Percentiles rank a stretch among this genome's conserved stretches.
These are phyloP conservation scores for Yarrowia sp. DNA, from an alignment of 805 yeast species.

Conservation along the genomic window DNA sequence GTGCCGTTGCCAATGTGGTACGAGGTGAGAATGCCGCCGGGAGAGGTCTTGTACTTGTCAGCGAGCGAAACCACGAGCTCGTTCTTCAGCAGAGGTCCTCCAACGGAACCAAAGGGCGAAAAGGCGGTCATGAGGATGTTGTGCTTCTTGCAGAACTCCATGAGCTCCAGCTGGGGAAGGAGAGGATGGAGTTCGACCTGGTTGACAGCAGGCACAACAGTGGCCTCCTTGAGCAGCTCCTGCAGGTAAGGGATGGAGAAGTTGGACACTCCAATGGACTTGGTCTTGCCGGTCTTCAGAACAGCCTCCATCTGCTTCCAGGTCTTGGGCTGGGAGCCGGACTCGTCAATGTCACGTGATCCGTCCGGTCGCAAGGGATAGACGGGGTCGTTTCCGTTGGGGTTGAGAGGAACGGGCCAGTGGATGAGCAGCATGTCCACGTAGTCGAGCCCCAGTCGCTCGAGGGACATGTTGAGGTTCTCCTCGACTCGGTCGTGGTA, in stretches of 20 bases:
- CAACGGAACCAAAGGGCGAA: slow-evolving; percentile 58
- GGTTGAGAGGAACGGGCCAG: slow-evolving; percentile 27
- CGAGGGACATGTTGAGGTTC: slow-evolving; percentile 61
- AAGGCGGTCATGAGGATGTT: slow-evolving; percentile 15
- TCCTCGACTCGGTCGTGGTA: slow-evolving; percentile 52
- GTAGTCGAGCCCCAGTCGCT: slow-evolving; percentile 62
- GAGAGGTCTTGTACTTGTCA: slow-evolving; percentile 58
- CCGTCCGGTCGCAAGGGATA: slow-evolving; percentile 21
- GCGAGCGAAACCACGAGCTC: slow-evolving; percentile 62
- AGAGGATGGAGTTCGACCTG: slow-evolving; percentile 82
- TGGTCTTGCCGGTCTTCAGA: slow-evolving; percentile 54
- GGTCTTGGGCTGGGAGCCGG: slow-evolving; percentile 55
- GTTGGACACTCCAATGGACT: slow-evolving; percentile 81
- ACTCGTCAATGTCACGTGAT: slow-evolving; percentile 22
- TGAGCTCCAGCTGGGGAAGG: slow-evolving; percentile 67
- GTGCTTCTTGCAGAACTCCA: slow-evolving; percentile 29
- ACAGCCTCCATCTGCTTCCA: slow-evolving; percentile 70
- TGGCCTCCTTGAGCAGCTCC: slow-evolving; percentile 47
- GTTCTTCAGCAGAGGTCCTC: slow-evolving; percentile 67
- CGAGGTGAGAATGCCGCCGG: slow-evolving; percentile 66
- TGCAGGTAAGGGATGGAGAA: slow-evolving; percentile 61
- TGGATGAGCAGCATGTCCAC: slow-evolving; percentile 54
- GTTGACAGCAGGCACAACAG: slow-evolving; percentile 68
- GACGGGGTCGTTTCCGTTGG: slow-evolving; percentile 23
- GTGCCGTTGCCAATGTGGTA: slow-evolving; percentile 68